phyloP scores from a whole-genome alignment of 1,139 yeast species.

The Torulaspora globosa region DNA sequence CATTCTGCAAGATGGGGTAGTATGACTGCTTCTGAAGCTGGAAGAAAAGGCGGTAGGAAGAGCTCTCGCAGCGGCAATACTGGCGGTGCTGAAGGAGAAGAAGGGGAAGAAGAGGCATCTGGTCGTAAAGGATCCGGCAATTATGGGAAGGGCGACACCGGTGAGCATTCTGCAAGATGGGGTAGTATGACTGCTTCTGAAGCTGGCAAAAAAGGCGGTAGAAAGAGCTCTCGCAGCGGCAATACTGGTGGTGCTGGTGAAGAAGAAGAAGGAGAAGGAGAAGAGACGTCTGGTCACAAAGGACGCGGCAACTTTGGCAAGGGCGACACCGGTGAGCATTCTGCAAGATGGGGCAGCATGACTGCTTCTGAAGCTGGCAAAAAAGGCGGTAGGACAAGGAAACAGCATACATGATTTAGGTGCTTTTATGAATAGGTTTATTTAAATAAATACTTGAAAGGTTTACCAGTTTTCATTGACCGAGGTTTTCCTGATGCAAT shows the following conservation, averaged over 20 bases:
- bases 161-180: not conserved
- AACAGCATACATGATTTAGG: not conserved
- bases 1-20: not conserved
- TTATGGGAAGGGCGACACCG: not conserved
- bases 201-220: not conserved
- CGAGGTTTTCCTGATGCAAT: constrained; percentile 28
- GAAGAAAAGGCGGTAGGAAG: not conserved
- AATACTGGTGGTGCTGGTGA: no score
- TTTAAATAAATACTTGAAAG: not conserved
- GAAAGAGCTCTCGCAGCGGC: not conserved
- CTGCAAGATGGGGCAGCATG: not conserved
- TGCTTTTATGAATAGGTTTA: not conserved
- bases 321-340: not conserved
- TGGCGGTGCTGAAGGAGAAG: no score
- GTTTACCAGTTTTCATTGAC: not conserved
- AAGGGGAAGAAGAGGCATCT: no score
- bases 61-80: not conserved
- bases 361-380: not conserved
- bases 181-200: not conserved
- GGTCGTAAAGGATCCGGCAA: no score
- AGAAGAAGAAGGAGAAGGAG: no score
- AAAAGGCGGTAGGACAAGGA: constrained; percentile 5
- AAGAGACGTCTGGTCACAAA: not conserved
- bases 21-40: not conserved
- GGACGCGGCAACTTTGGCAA: no score